Evolutionary conservation across 768 basidiomycete species (phyloP).

Genomic region (Hericium erinaceus): DNA sequence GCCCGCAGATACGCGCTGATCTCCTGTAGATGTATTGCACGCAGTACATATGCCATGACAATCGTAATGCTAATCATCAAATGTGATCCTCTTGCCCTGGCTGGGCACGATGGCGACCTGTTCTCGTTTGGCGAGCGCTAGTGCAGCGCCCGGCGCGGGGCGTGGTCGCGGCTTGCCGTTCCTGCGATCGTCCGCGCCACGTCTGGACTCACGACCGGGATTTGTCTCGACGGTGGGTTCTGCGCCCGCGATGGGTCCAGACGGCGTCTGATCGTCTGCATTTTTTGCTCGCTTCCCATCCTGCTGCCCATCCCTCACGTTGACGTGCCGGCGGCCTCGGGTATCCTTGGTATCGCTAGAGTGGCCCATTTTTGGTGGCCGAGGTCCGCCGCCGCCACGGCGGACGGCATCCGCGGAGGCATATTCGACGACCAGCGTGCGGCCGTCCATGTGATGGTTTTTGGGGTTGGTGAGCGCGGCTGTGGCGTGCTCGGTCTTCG

Average conservation of each 20-base stretch:
- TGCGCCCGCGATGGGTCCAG: background rate
- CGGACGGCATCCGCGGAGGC: slow-evolving; percentile 86
- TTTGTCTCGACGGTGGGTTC: background rate
- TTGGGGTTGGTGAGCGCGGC: slow-evolving; percentile 71
- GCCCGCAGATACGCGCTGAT: background rate
- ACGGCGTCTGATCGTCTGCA: too few species aligned
- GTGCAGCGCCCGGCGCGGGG: slow-evolving; percentile 69
- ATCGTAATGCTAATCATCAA: slow-evolving; percentile 28
- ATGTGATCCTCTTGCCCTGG: slow-evolving; percentile 65
- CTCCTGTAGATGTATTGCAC: too few species aligned
- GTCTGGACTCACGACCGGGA: background rate
- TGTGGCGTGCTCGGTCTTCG: slow-evolving; percentile 69
- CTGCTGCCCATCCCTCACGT: background rate
- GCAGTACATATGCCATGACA: too few species aligned
- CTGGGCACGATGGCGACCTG: slow-evolving; percentile 64
- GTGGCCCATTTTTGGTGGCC: background rate
- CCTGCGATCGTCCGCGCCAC: background rate
- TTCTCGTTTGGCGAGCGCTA: slow-evolving; percentile 69
- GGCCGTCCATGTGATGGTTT: slow-evolving; percentile 78
- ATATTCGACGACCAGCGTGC: slow-evolving; percentile 81
- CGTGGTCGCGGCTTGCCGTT: slow-evolving; percentile 24
- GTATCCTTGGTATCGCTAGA: too few species aligned
- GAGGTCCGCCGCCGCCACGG: slow-evolving; percentile 45
- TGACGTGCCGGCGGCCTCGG: too few species aligned
- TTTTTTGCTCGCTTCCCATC: background rate